phyloP scores from a whole-genome alignment of 2,329 filamentous ascomycete species.

The Ascochyta fabae region DNA sequence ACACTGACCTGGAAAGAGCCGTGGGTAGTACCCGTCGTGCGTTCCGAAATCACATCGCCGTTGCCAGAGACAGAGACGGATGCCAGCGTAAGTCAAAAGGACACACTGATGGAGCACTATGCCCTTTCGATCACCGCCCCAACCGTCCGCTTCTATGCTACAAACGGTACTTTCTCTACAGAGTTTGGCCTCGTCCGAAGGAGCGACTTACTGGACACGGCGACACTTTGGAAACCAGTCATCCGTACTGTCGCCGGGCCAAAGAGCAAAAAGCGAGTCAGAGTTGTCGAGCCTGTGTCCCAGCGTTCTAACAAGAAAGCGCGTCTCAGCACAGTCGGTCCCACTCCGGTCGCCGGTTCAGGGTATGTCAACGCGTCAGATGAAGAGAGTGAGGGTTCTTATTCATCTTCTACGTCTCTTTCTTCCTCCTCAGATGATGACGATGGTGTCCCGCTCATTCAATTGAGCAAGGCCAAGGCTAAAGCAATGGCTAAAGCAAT shows the following conservation, averaged over 20 bases:
- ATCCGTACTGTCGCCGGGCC: neutral
- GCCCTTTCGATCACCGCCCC: slow-evolving; percentile 27
- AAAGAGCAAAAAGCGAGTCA: slow-evolving; percentile 31
- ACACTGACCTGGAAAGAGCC: neutral
- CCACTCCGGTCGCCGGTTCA: neutral
- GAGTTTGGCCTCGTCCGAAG: slow-evolving; percentile 28
- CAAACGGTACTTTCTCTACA: slow-evolving; percentile 56
- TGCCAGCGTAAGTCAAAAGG: too few species aligned
- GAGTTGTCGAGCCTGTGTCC: slow-evolving; percentile 19
- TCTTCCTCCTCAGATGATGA: slow-evolving; percentile 19
- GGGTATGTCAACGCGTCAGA: slow-evolving; percentile 1
- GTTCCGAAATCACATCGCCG: neutral
- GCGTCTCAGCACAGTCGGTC: neutral
- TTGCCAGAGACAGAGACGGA: neutral
- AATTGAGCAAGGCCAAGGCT: slow-evolving; percentile 3
- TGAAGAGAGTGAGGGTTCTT: slow-evolving; percentile 17
- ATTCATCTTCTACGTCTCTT: slow-evolving; percentile 3
- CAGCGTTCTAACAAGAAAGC: slow-evolving; percentile 22
- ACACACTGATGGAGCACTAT: neutral
- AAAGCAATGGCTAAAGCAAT: neutral
- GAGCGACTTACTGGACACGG: slow-evolving; percentile 13
- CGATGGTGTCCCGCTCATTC: slow-evolving; percentile 13
- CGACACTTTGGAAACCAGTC: neutral
- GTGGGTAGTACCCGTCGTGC: neutral
- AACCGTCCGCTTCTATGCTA: slow-evolving; percentile 43